Evolutionary conservation across 148 eudicot genomes (phyloP).

Genomic region (Camellia lanceoleosa): DNA sequence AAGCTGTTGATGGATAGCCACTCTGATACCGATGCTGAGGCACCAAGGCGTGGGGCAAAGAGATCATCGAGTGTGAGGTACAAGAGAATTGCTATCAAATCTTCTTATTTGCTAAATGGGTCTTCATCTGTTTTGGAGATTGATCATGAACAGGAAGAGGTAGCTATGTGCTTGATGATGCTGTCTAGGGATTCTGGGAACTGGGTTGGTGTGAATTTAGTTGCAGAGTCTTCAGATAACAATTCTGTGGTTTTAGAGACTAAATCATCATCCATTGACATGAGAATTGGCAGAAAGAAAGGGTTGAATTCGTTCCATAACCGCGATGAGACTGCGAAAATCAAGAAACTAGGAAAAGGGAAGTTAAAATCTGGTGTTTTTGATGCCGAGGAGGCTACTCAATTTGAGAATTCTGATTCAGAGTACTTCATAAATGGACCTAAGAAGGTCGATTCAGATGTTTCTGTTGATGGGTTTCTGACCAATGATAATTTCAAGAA

Average conservation of each 20-base stretch:
- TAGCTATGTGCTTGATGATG: slow-evolving; percentile 88
- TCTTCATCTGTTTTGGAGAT: slow-evolving; percentile 67
- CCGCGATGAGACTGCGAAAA: slow-evolving; percentile 15
- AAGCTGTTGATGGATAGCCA: slow-evolving; percentile 37
- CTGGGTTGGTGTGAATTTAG: slow-evolving; percentile 36
- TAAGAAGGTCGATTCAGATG: slow-evolving; percentile 71
- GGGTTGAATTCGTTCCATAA: slow-evolving; percentile 7
- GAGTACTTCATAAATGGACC: slow-evolving; percentile 66
- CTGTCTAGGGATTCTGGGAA: slow-evolving; percentile 61
- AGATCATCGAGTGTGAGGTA: slow-evolving; percentile 47
- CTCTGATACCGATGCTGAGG: slow-evolving; percentile 36
- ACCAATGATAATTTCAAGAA: slow-evolving; percentile 32
- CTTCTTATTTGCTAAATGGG: slow-evolving; percentile 27
- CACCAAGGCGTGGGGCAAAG: slow-evolving; percentile 23
- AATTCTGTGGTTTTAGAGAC: slow-evolving; percentile 70
- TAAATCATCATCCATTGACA: slow-evolving; percentile 45
- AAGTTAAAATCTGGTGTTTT: slow-evolving; percentile 27
- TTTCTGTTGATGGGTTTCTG: slow-evolving; percentile 57
- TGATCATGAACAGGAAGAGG: slow-evolving; percentile 76
- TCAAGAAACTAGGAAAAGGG: slow-evolving; percentile 20
- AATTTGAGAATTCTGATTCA: slow-evolving; percentile 66
- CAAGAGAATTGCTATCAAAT: slow-evolving; percentile 32
- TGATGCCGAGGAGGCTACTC: slow-evolving; percentile 30
- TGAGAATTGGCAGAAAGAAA: slow-evolving; percentile 21
- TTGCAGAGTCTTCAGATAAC: slow-evolving; percentile 70